Evolutionary conservation across 805 yeast species (phyloP), one percentile per base, ranked within the genome.

Genomic region (Cyberlindnera misumaiensis): DNA sequence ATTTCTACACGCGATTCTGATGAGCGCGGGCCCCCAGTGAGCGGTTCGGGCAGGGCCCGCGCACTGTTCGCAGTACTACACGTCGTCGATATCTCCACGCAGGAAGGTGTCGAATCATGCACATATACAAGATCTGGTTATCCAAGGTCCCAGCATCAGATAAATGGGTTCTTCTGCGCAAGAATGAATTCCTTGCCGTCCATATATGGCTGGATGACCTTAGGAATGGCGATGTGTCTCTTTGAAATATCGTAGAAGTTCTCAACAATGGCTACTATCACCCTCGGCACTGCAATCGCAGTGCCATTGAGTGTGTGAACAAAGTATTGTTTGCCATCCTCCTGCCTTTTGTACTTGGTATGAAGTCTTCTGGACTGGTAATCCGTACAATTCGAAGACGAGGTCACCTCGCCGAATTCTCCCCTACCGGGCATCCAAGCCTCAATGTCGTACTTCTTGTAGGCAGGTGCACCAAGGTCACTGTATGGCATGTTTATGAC

Each of bases 351-450:
- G 51, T 67, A 78, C 40, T 73, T 74, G 5, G 94, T 82, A 29
- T 80, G 79, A 49, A 93, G 68, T 52, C 97, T 72, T 59, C 96
- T 72, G 7, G 95, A 65, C 63, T 93, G 98, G 58, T 75, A 93
- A 48, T 89, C 97, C 4, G 87, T 75, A 59, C 98, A 93, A 56
- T 89, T 90, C 2, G 97, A 88, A 1, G 94, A 72, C 22, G 96
- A 85, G 2, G 95, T 79, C 25, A 93, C 69, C 57, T 93, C 98
- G 4, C 98, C 98, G 86, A 95, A 90, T 2, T 64, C 58, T 1
- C 86, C 89, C 51, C 96, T 74, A 3, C 97, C 97, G 0, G 97
- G 97, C 97, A 93, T 90, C 88, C 95, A 86, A 0, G 89, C 96
- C 61, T 93, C 98, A 41, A 89, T 85, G 51, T 93, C 98, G 56